Evolutionary conservation across 2,329 filamentous ascomycete genomes (phyloP), one percentile per base, ranked within the genome.

Genomic region (Trichoderma endophyticum): DNA sequence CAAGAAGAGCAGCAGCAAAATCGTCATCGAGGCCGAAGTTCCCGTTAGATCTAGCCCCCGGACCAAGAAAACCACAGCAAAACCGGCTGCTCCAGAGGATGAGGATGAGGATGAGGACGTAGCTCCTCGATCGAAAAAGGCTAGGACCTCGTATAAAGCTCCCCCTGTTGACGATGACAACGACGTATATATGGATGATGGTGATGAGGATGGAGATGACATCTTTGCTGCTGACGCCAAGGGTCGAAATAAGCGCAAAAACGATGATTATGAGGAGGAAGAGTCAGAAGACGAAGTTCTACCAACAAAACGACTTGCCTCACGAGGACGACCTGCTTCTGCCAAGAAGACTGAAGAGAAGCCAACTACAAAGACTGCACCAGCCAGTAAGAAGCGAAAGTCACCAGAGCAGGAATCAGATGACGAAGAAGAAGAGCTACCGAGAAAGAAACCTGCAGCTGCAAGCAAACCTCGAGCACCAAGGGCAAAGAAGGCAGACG

Each of bases 171-270:
- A 88, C 43, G 85, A 88, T 43, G 87, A 89, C 72, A 86, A 86
- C 9, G 86, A 89, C 76, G 86, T 85, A 6, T 89, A 87, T 72
- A 82, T 92, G 75, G 88, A 93, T 24, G 91, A 93, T 68, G 91
- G 90, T 39, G 90, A 92, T 43, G 86, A 88, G 7, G 89, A 93
- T 59, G 91, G 88, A 3, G 92, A 89, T n/a, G 95, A 97, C 76
- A 94, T 97, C 24, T 95, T 95, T 80, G 92, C 91, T 15, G 91
- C 92, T 4, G 90, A 93, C 74, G 87, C 87, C 39, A 92, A 90
- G 78, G 87, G 87, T 62, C 84, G 88, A 59, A 89, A 87, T 71
- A 93, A 90, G 79, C 86, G 88, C 63, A 92, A 90, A 76, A 90
- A 90, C 54, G 93, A 96, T 77, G 91, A 93, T 68, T 93, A 95